A percentile compares a stretch with the other conserved stretches of the same genome.
Evolutionary conservation across 108 stramenopile genomes (phyloP).

Genomic region (Nitzschia sp.): DNA sequence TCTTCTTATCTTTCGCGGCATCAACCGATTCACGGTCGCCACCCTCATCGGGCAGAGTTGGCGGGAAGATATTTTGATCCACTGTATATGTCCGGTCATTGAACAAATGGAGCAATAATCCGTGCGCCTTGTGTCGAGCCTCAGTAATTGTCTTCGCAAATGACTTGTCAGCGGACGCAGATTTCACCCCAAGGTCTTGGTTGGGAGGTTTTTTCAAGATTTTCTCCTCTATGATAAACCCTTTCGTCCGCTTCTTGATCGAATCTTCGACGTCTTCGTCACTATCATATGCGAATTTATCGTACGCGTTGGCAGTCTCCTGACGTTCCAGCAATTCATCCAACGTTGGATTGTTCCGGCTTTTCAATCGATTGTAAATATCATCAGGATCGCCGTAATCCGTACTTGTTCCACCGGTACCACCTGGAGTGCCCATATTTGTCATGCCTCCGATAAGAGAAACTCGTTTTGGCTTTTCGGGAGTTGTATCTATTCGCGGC

Average conservation of each 20-base stretch:
- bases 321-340: slow-evolving; percentile 32
- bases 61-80: slow-evolving; percentile 31
- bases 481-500: background rate
- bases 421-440: background rate
- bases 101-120: slow-evolving; percentile 43
- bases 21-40: slow-evolving; percentile 19
- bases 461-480: background rate
- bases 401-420: background rate
- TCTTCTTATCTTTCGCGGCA: slow-evolving; percentile 6
- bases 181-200: slow-evolving; percentile 26
- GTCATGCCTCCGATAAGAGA: background rate
- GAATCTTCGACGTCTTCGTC: slow-evolving; percentile 45
- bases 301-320: slow-evolving; percentile 16
- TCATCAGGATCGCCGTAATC: slow-evolving; percentile 30
- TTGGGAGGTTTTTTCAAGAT: slow-evolving; percentile 25
- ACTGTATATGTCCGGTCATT: slow-evolving; percentile 45
- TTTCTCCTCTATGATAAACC: slow-evolving; percentile 31
- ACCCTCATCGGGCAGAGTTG: slow-evolving; percentile 17
- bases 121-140: slow-evolving; percentile 36
- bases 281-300: slow-evolving; percentile 34
- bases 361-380: slow-evolving; percentile 16
- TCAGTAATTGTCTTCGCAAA: slow-evolving; percentile 26
- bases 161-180: background rate
- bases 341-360: slow-evolving; percentile 25
- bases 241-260: slow-evolving; percentile 24